Conservation (phyloP, 176 grass and related monocot genomes). For the Poa pratensis region DNA sequence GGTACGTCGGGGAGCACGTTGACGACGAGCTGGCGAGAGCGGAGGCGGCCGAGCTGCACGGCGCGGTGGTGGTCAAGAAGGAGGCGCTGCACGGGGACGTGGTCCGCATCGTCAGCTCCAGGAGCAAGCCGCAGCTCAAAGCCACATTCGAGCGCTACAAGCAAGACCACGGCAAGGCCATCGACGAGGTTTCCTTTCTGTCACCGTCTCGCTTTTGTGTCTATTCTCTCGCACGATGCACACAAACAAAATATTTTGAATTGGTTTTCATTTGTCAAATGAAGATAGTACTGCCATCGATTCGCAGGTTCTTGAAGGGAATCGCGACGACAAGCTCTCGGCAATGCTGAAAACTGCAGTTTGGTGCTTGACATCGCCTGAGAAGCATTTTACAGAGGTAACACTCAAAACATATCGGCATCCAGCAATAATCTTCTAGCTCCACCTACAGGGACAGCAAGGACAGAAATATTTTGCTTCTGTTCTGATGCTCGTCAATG, state of each 20-base stretch:
- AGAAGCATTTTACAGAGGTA: slow-evolving; percentile 91
- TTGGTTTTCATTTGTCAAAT: not conserved
- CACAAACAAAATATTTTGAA: not conserved
- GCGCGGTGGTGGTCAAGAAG: slow-evolving; percentile 48
- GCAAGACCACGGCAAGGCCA: slow-evolving; percentile 56
- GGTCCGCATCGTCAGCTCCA: slow-evolving; percentile 57
- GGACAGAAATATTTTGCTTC: not conserved
- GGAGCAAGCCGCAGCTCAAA: slow-evolving; percentile 83
- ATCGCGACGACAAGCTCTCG: slow-evolving; percentile 43
- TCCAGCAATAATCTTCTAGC: not conserved
- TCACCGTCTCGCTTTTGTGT: not conserved
- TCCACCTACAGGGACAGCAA: not conserved
- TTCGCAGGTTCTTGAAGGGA: slow-evolving; percentile 46
- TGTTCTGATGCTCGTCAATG: not conserved
- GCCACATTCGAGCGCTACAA: slow-evolving; percentile 68
- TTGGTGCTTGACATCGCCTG: slow-evolving; percentile 75
- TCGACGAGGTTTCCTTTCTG: slow-evolving; percentile 57
- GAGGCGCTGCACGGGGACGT: slow-evolving; percentile 57
- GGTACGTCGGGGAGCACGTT: slow-evolving; percentile 61
- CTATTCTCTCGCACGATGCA: not conserved
- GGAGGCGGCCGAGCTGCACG: slow-evolving; percentile 62
- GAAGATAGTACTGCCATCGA: not conserved
- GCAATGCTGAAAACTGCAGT: slow-evolving; percentile 66
- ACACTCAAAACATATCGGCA: too few species aligned
- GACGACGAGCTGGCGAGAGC: slow-evolving; percentile 51